Conservation (phyloP, 1,284 basidiomycete genomes). For the Cutaneotrichosporon cutaneum region DNA sequence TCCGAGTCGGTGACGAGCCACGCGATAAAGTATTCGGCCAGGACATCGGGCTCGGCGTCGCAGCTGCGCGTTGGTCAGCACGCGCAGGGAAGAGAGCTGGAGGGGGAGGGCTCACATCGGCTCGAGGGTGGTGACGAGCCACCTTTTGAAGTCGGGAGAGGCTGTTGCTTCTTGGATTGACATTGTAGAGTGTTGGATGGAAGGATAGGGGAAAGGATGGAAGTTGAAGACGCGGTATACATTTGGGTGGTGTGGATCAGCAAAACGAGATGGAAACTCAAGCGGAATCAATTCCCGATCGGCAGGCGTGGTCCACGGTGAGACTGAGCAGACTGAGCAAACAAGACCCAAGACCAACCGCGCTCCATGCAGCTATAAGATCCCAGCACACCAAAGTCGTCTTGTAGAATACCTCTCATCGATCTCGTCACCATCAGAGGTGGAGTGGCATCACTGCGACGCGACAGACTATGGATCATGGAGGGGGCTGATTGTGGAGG, state of each 20-base stretch:
- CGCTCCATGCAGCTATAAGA: too few species aligned
- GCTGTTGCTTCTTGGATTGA: conserved; percentile 34
- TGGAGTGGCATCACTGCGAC: too few species aligned
- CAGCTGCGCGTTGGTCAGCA: conserved; percentile 60
- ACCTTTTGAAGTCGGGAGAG: conserved; percentile 54
- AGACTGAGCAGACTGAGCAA: too few species aligned
- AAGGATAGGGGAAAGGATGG: background rate
- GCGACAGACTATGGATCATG: too few species aligned
- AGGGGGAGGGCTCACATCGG: conserved; percentile 65
- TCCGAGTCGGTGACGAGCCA: conserved; percentile 68
- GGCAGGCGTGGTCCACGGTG: background rate
- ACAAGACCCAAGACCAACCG: too few species aligned
- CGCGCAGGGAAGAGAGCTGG: background rate
- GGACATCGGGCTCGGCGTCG: conserved; percentile 90
- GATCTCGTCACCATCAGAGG: too few species aligned
- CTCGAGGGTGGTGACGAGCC: conserved; percentile 78
- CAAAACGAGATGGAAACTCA: background rate
- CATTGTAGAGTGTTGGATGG: background rate
- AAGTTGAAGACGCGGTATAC: too few species aligned
- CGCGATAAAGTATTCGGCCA: conserved; percentile 94
- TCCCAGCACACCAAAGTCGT: too few species aligned
- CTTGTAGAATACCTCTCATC: too few species aligned
- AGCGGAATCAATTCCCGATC: background rate
- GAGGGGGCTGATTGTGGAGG: too few species aligned
- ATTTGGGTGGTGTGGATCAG: too few species aligned